Conservation (phyloP, 257 asterid species). For the Coffea canephora region DNA sequence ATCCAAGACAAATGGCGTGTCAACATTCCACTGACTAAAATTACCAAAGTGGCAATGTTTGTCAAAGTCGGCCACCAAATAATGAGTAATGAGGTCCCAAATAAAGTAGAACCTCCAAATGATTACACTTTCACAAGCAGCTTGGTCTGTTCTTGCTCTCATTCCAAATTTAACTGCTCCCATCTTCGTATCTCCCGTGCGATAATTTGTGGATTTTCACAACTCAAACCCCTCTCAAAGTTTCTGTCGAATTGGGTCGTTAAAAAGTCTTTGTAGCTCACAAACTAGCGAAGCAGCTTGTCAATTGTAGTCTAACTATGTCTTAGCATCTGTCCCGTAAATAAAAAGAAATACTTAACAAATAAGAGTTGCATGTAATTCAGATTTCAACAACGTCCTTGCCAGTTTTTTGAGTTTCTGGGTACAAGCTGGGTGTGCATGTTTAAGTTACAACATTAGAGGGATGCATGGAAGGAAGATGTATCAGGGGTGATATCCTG, state of each 20-base stretch:
- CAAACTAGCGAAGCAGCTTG: neutral
- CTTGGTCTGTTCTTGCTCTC: neutral
- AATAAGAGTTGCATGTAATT: neutral
- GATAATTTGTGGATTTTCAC: neutral
- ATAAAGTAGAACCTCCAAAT: no score
- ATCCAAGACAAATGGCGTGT: no score
- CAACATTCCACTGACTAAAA: no score
- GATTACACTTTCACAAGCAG: no score
- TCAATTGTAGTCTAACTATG: neutral
- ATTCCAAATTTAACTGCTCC: neutral
- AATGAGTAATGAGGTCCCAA: no score
- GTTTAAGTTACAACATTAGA: neutral
- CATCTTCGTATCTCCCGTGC: neutral
- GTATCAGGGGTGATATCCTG: slow-evolving; percentile 4
- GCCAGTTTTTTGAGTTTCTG: neutral
- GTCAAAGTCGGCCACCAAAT: no score
- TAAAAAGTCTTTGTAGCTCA: neutral
- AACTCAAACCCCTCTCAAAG: neutral
- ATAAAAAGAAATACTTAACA: neutral
- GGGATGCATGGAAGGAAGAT: neutral
- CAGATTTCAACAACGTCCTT: neutral
- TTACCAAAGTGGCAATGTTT: no score
- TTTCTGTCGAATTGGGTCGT: neutral
- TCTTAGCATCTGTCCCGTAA: neutral
- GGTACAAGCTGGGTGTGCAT: neutral